Conservation (phyloP, 2,329 filamentous ascomycete genomes). For the Parasarocladium wereldwijsianum region DNA sequence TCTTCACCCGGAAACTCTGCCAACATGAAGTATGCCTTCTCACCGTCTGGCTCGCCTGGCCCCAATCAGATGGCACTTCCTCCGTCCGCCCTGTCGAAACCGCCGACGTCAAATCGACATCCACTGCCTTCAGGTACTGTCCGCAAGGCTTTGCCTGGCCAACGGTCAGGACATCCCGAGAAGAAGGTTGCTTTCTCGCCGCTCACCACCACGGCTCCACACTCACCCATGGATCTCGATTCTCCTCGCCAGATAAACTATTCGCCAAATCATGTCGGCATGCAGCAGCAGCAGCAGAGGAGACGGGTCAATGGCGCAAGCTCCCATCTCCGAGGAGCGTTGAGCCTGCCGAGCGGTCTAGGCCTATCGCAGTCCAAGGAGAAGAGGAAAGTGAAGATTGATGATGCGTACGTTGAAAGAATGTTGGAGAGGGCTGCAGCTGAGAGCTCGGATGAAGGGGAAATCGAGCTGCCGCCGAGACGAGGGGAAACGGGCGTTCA, state of each 20-base stretch:
- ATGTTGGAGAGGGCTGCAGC: slow-evolving; percentile 40
- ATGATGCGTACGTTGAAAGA: slow-evolving; percentile 42
- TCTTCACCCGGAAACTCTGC: slow-evolving; percentile 62
- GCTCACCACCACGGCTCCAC: slow-evolving; percentile 16
- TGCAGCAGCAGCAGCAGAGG: background rate
- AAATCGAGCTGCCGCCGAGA: slow-evolving; percentile 33
- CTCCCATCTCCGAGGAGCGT: slow-evolving; percentile 20
- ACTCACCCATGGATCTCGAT: slow-evolving; percentile 33
- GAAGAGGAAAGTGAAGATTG: slow-evolving; percentile 9
- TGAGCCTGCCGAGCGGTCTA: slow-evolving; percentile 36
- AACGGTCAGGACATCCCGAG: slow-evolving; percentile 24
- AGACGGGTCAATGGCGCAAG: slow-evolving; percentile 14
- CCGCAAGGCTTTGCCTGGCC: slow-evolving; percentile 36
- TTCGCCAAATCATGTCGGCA: background rate
- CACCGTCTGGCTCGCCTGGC: slow-evolving; percentile 23
- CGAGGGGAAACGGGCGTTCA: too few relatives aligned
- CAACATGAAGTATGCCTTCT: slow-evolving; percentile 42
- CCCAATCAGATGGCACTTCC: slow-evolving; percentile 9
- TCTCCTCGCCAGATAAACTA: slow-evolving; percentile 19
- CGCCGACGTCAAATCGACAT: too few relatives aligned
- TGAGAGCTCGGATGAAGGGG: slow-evolving; percentile 41
- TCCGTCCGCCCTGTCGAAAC: too few relatives aligned
- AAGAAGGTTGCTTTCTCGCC: slow-evolving; percentile 34
- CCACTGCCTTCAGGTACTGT: slow-evolving; percentile 33
- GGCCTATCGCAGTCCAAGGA: slow-evolving; percentile 20